These are phyloP conservation scores for Teunomyces stri DNA, from an alignment of 805 yeast genomes.

Conservation along the genomic window DNA sequence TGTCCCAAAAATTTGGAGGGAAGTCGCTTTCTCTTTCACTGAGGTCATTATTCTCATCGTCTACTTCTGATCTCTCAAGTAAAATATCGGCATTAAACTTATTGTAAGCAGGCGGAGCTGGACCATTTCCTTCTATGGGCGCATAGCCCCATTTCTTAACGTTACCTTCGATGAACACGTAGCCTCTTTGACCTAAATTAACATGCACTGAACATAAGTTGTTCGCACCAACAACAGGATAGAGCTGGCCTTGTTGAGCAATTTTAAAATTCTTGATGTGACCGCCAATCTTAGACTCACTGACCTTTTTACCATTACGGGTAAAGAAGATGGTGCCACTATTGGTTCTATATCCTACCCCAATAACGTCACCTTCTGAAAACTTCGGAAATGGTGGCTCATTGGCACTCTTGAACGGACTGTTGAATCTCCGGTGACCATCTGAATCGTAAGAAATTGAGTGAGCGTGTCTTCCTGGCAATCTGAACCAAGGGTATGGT, in stretches of 20 bases:
- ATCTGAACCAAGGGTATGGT: slow-evolving; percentile 90
- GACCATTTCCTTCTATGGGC: slow-evolving; percentile 80
- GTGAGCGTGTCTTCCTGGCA: slow-evolving; percentile 88
- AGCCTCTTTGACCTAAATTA: slow-evolving; percentile 86
- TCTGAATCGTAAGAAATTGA: slow-evolving; percentile 86
- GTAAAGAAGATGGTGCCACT: slow-evolving; percentile 91
- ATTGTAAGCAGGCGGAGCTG: slow-evolving; percentile 93
- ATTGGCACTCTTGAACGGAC: slow-evolving; percentile 56
- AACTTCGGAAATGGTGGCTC: slow-evolving; percentile 57
- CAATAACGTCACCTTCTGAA: slow-evolving; percentile 86
- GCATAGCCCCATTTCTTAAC: slow-evolving; percentile 96
- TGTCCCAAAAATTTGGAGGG: slow-evolving; percentile 57
- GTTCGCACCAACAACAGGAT: slow-evolving; percentile 87
- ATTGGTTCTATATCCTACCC: slow-evolving; percentile 82
- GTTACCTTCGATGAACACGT: slow-evolving; percentile 86
- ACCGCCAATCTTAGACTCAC: slow-evolving; percentile 79
- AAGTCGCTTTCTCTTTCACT: slow-evolving; percentile 46
- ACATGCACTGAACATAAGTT: slow-evolving; percentile 82
- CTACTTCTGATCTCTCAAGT: slow-evolving; percentile 61
- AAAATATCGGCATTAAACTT: slow-evolving; percentile 75
- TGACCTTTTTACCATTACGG: slow-evolving; percentile 85
- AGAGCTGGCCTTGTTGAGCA: slow-evolving; percentile 48
- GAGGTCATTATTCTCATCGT: slow-evolving; percentile 39
- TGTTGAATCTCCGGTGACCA: slow-evolving; percentile 77
- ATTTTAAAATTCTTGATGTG: slow-evolving; percentile 70